Evolutionary conservation across 768 basidiomycete genomes (phyloP), one percentile per base, ranked within the genome.

Genomic region (Agaricus blazei): DNA sequence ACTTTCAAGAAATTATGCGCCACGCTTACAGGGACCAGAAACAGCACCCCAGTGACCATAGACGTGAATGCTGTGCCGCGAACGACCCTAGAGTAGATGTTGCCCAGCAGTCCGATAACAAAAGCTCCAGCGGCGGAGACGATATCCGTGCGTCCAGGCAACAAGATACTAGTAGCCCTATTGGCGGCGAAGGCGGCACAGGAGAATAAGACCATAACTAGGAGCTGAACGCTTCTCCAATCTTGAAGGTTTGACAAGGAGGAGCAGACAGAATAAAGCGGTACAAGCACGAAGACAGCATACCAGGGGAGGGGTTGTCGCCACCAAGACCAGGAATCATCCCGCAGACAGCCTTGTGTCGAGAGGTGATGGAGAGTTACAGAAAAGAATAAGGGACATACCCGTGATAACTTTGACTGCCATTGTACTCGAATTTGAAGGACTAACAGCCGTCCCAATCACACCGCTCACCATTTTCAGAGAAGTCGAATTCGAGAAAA

Each of bases 11-110:
- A 46, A 37, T 31, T 26, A 29, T 34, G 34, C 34, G 34, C 34
- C 34, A 5, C 23, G 72, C 88, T 67, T 67, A 93, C 92, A 46
- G 92, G 91, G 9, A 94, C 91, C 23, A 93, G 74, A 68, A 93
- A 93, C 47, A 93, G 70, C n/a, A 95, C 87, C n/a, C 89, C 88
- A 2, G 91, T 88, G n/a, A 93, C 88, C 88, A 93, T 94, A 9
- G 87, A 83, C 0, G 90, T 91, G 67, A 93, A 94, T 3, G 92
- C 90, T 2, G 90, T 92, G 51, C 90, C 90, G 28, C 84, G 76
- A 56, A 85, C 74, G 15, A 87, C 68, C 15, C 90, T 80, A 36
- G 89, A 90, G 65, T 91, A 92, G n/a, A 84, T 64, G 63, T 92
- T 92, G 46, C 89, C 90, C 36, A 90, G 76, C n/a, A 85, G 68